These are phyloP conservation scores for Azolla pinnata DNA, from an alignment of 75 land plant genomes.

Conservation along the genomic window DNA sequence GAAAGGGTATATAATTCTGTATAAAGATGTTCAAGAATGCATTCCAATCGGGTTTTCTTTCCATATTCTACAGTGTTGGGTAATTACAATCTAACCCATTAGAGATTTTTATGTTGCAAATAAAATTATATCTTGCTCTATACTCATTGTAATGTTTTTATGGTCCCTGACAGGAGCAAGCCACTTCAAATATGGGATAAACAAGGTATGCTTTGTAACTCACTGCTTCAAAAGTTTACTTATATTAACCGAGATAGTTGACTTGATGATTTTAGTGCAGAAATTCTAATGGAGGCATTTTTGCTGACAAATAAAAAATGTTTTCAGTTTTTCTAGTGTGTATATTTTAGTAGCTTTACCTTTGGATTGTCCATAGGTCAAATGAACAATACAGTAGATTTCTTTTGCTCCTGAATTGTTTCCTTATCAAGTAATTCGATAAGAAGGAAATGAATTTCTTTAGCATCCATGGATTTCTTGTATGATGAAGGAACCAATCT, in stretches of 20 bases:
- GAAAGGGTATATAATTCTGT: slow-evolving; percentile 10
- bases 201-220: slow-evolving; percentile 26
- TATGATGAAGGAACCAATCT: neutral
- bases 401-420: neutral
- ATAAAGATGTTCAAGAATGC: slow-evolving; percentile 85
- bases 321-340: too few relatives aligned
- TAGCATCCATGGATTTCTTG: neutral
- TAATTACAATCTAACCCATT: slow-evolving; percentile 12
- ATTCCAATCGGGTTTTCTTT: slow-evolving; percentile 93
- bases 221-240: too few relatives aligned
- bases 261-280: neutral
- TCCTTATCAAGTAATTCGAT: neutral
- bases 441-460: neutral
- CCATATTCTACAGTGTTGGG: slow-evolving; percentile 97
- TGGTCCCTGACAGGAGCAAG: slow-evolving; percentile 21
- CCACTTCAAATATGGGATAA: slow-evolving; percentile 37
- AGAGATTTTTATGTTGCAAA: neutral
- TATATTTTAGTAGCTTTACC: neutral
- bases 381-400: neutral
- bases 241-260: neutral
- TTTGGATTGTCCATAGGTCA: neutral
- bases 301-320: neutral
- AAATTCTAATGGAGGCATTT: neutral
- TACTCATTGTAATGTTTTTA: neutral
- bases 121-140: neutral